These are phyloP conservation scores for Limonium bicolor DNA, from an alignment of 148 eudicot species.

Conservation along the genomic window DNA sequence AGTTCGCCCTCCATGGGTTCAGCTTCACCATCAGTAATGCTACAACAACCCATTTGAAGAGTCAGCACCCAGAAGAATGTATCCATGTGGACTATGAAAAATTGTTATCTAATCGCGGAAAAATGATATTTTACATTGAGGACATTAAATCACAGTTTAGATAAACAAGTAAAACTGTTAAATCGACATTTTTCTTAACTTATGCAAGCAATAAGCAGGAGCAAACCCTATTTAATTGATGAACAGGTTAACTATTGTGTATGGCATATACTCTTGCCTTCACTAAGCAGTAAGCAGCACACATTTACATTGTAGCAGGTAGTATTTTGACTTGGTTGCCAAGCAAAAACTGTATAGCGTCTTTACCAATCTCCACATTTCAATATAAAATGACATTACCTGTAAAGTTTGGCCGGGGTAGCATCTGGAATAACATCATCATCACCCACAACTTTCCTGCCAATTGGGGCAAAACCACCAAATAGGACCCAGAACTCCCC, in stretches of 20 bases:
- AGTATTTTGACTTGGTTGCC: no score
- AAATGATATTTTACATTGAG: background rate
- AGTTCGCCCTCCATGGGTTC: slow-evolving; percentile 57
- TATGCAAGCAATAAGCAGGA: slow-evolving; percentile 1
- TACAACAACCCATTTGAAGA: slow-evolving; percentile 20
- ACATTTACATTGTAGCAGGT: no score
- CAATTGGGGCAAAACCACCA: slow-evolving; percentile 99
- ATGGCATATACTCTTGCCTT: no score
- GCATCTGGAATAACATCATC: slow-evolving; percentile 79
- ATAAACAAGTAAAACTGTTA: background rate
- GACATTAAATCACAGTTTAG: background rate
- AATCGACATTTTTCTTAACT: background rate
- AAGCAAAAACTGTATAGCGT: no score
- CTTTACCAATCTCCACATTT: no score
- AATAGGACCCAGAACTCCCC: slow-evolving; percentile 97
- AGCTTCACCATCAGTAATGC: slow-evolving; percentile 61
- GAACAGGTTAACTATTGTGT: no score
- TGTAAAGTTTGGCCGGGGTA: slow-evolving; percentile 54
- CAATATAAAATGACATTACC: slow-evolving; percentile 21
- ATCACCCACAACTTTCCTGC: slow-evolving; percentile 68
- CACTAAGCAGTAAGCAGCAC: no score
- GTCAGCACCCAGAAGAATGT: slow-evolving; percentile 1
- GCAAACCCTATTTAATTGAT: slow-evolving; percentile 1
- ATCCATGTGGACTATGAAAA: background rate
- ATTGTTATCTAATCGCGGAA: background rate